These are phyloP conservation scores for Artemisia annua DNA, from an alignment of 129 eudicot species.

Conservation along the genomic window DNA sequence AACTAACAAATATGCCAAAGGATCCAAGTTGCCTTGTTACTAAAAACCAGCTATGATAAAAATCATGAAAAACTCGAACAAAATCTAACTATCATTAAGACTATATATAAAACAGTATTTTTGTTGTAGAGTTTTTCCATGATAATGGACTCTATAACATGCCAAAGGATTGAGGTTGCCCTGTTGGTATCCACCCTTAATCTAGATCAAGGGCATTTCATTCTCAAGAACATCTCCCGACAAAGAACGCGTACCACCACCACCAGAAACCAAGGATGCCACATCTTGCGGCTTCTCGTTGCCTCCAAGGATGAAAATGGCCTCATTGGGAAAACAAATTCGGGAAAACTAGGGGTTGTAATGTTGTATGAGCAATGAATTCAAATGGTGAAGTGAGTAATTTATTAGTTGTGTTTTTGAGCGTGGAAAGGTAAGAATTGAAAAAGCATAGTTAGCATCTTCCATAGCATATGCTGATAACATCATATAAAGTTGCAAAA, in stretches of 20 bases:
- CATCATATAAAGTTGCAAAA: conserved; percentile 30
- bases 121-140: not conserved
- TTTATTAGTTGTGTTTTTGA: conserved; percentile 20
- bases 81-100: conserved; percentile 3
- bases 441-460: conserved; percentile 36
- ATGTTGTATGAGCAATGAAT: conserved; percentile 21
- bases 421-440: conserved; percentile 17
- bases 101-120: not conserved
- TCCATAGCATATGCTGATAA: conserved; percentile 39
- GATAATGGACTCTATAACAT: not conserved
- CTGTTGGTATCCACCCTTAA: conserved; percentile 24
- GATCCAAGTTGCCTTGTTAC: conserved; percentile 1
- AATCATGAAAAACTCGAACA: not conserved
- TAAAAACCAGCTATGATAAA: too few species aligned
- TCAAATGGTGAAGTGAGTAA: conserved; percentile 19
- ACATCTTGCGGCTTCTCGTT: conserved; percentile 11
- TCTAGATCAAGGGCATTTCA: conserved; percentile 18
- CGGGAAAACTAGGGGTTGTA: not conserved
- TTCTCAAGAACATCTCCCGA: conserved; percentile 18
- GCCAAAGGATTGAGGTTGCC: conserved; percentile 45
- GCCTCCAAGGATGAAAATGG: not conserved
- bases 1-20: conserved; percentile 11
- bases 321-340: conserved; percentile 4
- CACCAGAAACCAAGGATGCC: conserved; percentile 2
- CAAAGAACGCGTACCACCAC: conserved; percentile 7